Evolutionary conservation across 2,329 filamentous ascomycete species (phyloP), one percentile per base, ranked within the genome.

Genomic region (Neurospora sp.): DNA sequence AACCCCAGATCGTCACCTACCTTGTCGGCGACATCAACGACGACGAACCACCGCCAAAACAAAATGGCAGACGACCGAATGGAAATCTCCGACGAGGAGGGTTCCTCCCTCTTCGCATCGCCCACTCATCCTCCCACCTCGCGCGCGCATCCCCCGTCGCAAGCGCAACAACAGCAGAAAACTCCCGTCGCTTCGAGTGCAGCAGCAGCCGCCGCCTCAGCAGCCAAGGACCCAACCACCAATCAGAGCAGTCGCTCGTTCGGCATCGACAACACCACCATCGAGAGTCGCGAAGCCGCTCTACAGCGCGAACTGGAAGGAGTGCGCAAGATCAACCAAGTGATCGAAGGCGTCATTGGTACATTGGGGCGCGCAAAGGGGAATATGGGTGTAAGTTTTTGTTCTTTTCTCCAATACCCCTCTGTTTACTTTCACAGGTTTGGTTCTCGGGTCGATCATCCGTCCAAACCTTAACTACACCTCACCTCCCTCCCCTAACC

Each of bases 281-380:
- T 62, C 28, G 88, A 91, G 76, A 85, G 86, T 23, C 90, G 92
- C 66, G 93, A 97, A 72, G 88, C 88, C 2, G 86, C 88, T 15
- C 83, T 99, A 75, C 90, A 87, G 17, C 89, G 87, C 69, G 96
- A 99, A 80, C 83, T 98, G 38, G 90, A 93, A 73, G 91, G 90
- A 67, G 90, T 99, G 39, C 89, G 91, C 71, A 91, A 91, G 75
- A 92, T 98, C 78, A 99, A 99, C 80, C 86, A 90, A 75, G 90
- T 93, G 52, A 92, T 99, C 71, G 93, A 97, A 78, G 88, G 87
- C 28, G 88, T 94, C 38, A 86, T 93, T 36, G 85, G 86, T 39
- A 92, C 90, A 62, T 82, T 96, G 28, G 87, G 91, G 74, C 88
- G 88, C 72, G 90, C 91, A 33, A 90, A 89, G 76, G 87, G 85